Conservation (phyloP, 1,139 yeast species). For the Candida dubliniensis region DNA sequence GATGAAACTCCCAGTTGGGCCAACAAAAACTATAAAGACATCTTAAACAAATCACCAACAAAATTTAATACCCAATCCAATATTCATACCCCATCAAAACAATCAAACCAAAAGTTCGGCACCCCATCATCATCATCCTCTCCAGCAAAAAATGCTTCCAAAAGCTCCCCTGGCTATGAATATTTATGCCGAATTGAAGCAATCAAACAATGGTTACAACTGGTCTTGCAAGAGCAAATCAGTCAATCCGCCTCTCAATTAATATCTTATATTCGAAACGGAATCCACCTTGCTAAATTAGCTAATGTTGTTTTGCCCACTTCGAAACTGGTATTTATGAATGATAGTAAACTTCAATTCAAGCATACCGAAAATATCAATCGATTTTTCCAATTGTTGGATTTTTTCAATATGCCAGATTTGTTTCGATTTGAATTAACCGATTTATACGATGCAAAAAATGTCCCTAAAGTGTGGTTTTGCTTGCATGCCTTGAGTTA, state of each 20-base stretch:
- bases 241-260: slow-evolving; percentile 54
- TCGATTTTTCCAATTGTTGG: slow-evolving; percentile 72
- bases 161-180: slow-evolving; percentile 57
- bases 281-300: slow-evolving; percentile 80
- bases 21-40: slow-evolving; percentile 20
- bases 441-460: slow-evolving; percentile 88
- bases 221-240: slow-evolving; percentile 49
- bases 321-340: slow-evolving; percentile 45
- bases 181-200: slow-evolving; percentile 88
- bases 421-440: slow-evolving; percentile 87
- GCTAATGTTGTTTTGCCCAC: slow-evolving; percentile 73
- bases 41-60: slow-evolving; percentile 18
- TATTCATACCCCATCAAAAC: slow-evolving; percentile 12
- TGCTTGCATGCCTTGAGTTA: slow-evolving; percentile 88
- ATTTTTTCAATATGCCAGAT: slow-evolving; percentile 75
- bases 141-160: slow-evolving; percentile 31
- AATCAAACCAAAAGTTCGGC: slow-evolving; percentile 18
- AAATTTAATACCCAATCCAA: slow-evolving; percentile 1
- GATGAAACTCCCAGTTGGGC: slow-evolving; percentile 27
- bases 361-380: slow-evolving; percentile 93
- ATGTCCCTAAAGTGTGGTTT: slow-evolving; percentile 91
- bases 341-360: slow-evolving; percentile 65
- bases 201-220: slow-evolving; percentile 59
- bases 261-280: slow-evolving; percentile 66
- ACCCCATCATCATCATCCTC: slow-evolving; percentile 21